Evolutionary conservation across 78 protist species (phyloP), one percentile per base, ranked within the genome.

Genomic region (Guillardia theta): DNA sequence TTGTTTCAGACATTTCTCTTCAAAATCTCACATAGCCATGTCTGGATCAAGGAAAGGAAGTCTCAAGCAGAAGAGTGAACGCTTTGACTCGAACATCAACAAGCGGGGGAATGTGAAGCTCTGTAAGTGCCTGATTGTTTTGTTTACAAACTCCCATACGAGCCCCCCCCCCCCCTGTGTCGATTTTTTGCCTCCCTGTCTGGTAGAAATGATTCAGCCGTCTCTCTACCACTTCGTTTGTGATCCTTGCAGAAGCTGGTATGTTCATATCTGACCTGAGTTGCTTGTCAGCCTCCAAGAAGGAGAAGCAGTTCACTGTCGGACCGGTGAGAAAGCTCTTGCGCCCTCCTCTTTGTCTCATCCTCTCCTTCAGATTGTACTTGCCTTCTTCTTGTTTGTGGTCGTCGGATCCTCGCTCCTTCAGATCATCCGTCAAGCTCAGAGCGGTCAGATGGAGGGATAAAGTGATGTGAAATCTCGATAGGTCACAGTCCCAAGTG

Each of bases 321-420:
- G 83, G 83, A 36, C 83, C 83, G 83, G 83, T 58, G 58, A 50
- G 30, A 15, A 19, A 15, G 15, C 15, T 10, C 15, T 50, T 50
- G 10, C 58, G 10, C 39, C 27, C 27, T 58, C 6, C 70, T 58
- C 70, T 8, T 6, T 58, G 70, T 58, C 70, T 58, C 27, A 27
- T 58, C 6, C 6, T 58, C 6, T 58, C 27, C 39, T 24, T 3
- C 70, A 58, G 70, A 30, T 70, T 70, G 83, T 70, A 22, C 41
- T 70, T 36, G 83, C 83, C 1, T 70, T 70, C 41, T 70, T 70
- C 83, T 70, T 70, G 83, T 70, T 70, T 24, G 83, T 70, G 45
- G 83, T 70, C 36, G 83, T 70, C 22, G 83, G 83, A 43, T 70
- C 83, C 9, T 70, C 83, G 45, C 83, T 70, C 36, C 83, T 70